A percentile compares a stretch with the other conserved stretches of the same genome.
Evolutionary conservation across 1,284 basidiomycete genomes (phyloP).

Genomic region (Papiliotrema terrestris): DNA sequence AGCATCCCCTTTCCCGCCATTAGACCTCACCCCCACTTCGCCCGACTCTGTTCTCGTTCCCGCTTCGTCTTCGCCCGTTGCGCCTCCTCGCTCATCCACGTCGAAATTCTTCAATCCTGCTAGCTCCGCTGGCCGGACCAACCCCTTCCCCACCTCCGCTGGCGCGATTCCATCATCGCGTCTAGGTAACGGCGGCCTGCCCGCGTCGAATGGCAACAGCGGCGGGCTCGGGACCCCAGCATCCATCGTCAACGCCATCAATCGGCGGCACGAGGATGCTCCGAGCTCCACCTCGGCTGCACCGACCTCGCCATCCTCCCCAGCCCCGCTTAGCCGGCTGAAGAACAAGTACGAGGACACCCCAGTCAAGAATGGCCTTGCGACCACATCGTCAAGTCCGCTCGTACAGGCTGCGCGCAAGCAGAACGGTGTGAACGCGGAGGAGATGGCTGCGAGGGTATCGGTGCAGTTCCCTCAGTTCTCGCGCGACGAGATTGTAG

Average conservation of each 20-base stretch:
- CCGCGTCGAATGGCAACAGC: background rate
- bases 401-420: slow-evolving; percentile 12
- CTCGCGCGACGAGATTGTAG: background rate
- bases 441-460: slow-evolving; percentile 10
- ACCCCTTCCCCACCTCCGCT: background rate
- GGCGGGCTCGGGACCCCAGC: background rate
- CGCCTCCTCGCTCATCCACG: slow-evolving; percentile 8
- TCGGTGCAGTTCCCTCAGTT: slow-evolving; percentile 22
- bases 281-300: slow-evolving; percentile 10
- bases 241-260: slow-evolving; percentile 12
- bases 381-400: background rate
- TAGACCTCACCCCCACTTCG: slow-evolving; percentile 6
- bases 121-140: background rate
- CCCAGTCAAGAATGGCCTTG: background rate
- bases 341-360: slow-evolving; percentile 1
- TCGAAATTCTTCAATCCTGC: slow-evolving; percentile 8
- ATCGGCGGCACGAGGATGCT: slow-evolving; percentile 18
- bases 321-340: slow-evolving; percentile 4
- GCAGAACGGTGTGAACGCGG: slow-evolving; percentile 12
- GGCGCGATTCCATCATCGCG: slow-evolving; percentile 12
- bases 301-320: slow-evolving; percentile 10
- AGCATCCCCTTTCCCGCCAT: background rate
- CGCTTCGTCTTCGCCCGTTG: slow-evolving; percentile 22
- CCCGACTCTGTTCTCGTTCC: slow-evolving; percentile 29
- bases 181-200: background rate